Percentiles rank a stretch among this genome's conserved stretches.
Conservation (phyloP, 345 rosid species). For the Eucalyptus urophylla region DNA sequence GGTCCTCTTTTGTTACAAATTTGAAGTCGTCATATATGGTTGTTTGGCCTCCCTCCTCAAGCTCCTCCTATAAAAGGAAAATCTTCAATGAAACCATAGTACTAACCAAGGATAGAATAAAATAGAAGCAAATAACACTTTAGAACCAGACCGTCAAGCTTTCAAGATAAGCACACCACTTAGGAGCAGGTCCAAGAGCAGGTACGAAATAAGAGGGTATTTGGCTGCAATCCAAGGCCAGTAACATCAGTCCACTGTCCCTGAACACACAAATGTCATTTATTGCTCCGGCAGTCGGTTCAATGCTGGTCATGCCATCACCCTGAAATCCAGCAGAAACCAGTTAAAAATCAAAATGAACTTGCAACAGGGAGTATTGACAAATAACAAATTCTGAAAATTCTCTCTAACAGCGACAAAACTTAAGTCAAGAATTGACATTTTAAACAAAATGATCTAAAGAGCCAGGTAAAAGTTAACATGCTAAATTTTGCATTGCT, state of each 20-base stretch:
- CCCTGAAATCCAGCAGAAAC: conserved; percentile 31
- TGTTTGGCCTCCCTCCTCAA: conserved; percentile 77
- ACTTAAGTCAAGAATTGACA: background rate
- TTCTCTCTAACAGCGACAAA: background rate
- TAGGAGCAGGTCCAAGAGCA: conserved; percentile 92
- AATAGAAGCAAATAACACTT: background rate
- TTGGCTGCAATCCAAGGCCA: conserved; percentile 77
- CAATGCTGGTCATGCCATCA: conserved; percentile 85
- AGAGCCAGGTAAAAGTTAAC: background rate
- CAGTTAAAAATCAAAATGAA: background rate
- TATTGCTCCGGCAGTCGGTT: conserved; percentile 76
- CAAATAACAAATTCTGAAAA: background rate
- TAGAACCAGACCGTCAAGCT: conserved; percentile 51
- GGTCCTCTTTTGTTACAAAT: conserved; percentile 79
- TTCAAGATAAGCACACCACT: conserved; percentile 81
- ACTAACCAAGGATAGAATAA: background rate
- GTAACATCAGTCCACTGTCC: conserved; percentile 76
- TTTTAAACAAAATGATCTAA: background rate
- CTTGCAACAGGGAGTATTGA: background rate
- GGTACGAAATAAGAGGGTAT: conserved; percentile 90
- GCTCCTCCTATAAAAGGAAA: conserved; percentile 64
- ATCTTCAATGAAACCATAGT: background rate
- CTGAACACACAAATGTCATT: conserved; percentile 82
- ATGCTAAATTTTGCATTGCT: background rate
- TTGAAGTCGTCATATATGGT: conserved; percentile 79